Conservation (phyloP, 2,329 filamentous ascomycete species). For the Tolypocladium tundrense region DNA sequence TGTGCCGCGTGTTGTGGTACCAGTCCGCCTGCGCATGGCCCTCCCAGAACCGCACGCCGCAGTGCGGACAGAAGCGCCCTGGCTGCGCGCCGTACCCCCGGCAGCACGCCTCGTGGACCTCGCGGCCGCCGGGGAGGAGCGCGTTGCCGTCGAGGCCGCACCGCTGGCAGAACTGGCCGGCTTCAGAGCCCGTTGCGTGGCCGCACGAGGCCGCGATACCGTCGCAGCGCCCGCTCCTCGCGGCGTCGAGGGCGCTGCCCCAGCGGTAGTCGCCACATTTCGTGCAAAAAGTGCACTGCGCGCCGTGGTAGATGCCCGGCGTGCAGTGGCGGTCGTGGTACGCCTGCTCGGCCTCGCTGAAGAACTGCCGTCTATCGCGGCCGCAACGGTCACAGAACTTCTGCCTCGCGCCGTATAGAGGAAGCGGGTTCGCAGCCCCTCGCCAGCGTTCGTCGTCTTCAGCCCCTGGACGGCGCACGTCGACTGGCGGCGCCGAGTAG, state of each 20-base stretch:
- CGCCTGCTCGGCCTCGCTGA: not conserved
- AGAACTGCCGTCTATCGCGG: not conserved
- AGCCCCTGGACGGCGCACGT: not conserved
- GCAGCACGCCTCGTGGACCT: not conserved
- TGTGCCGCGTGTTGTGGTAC: constrained; percentile 2
- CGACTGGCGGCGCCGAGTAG: not conserved
- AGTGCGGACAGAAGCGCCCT: constrained; percentile 4
- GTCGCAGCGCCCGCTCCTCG: not conserved
- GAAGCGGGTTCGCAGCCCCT: not conserved
- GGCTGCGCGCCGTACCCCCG: not conserved
- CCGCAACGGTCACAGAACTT: constrained; percentile 6
- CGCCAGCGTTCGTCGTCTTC: not conserved
- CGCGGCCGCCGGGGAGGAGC: not conserved
- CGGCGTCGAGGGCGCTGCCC: not conserved
- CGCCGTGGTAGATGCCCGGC: not conserved
- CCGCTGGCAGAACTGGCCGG: not conserved
- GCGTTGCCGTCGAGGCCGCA: constrained; percentile 2
- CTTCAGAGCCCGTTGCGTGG: not conserved
- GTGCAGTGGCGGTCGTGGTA: constrained; percentile 4
- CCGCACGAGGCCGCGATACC: not conserved
- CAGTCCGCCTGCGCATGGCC: not conserved
- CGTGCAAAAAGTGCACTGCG: constrained; percentile 5
- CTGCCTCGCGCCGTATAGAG: not conserved
- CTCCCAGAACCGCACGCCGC: constrained; percentile 1
- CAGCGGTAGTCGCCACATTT: constrained; percentile 4